phyloP scores from a whole-genome alignment of 768 basidiomycete species.

The Boletellus ananiceps region DNA sequence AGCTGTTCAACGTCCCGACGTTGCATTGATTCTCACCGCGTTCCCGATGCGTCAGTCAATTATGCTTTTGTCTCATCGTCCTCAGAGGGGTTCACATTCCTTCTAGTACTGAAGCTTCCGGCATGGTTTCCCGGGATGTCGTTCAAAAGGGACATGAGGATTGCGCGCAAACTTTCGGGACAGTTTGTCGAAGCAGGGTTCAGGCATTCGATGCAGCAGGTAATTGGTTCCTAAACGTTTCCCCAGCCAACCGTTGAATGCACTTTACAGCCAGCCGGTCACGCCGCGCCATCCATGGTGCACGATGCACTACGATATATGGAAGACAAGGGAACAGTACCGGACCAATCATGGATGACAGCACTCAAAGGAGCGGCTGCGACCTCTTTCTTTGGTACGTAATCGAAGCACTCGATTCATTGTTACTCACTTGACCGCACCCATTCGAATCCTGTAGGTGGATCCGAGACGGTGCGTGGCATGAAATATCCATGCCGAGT shows the following conservation, averaged over 20 bases:
- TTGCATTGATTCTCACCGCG: neutral
- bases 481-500: neutral
- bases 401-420: neutral
- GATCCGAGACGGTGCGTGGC: conserved; percentile 7
- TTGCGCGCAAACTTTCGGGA: neutral
- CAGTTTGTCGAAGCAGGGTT: conserved; percentile 1
- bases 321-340: neutral
- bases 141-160: conserved; percentile 1
- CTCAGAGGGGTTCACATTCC: neutral
- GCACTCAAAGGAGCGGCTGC: conserved; percentile 11
- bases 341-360: conserved; percentile 2
- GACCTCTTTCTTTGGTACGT: conserved; percentile 8
- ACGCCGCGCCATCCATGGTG: conserved; percentile 5
- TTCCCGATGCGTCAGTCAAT: conserved; percentile 6
- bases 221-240: neutral
- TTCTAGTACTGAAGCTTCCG: conserved; percentile 11
- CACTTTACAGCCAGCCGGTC: neutral
- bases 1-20: conserved; percentile 4
- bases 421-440: neutral
- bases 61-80: neutral
- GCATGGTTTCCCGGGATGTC: conserved; percentile 12
- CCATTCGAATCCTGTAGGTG: neutral
- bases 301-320: conserved; percentile 7
- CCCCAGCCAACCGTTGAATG: neutral
- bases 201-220: conserved; percentile 4